Conservation (phyloP, 345 rosid genomes). For the Euphorbia tirucalli region DNA sequence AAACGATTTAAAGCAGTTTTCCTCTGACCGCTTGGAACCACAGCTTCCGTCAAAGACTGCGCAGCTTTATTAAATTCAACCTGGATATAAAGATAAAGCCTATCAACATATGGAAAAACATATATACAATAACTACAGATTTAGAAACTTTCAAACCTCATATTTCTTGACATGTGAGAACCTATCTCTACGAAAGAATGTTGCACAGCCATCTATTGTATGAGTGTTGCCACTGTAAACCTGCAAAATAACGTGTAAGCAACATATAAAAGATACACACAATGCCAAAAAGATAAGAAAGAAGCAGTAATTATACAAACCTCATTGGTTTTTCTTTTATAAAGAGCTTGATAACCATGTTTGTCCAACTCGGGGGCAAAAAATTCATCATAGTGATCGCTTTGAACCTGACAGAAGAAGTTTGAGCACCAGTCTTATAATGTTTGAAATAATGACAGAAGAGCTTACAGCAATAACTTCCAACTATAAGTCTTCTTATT, state of each 20-base stretch:
- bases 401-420: slow-evolving; percentile 69
- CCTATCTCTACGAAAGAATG: slow-evolving; percentile 88
- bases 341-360: slow-evolving; percentile 90
- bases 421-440: not conserved
- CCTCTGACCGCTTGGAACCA: slow-evolving; percentile 76
- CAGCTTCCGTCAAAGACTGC: slow-evolving; percentile 91
- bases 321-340: slow-evolving; percentile 89
- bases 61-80: slow-evolving; percentile 99
- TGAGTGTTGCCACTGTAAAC: slow-evolving; percentile 59
- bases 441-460: not conserved
- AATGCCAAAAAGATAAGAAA: not conserved
- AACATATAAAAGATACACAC: not conserved
- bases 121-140: not conserved
- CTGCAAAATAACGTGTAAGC: slow-evolving; percentile 36
- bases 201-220: slow-evolving; percentile 91
- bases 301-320: slow-evolving; percentile 32
- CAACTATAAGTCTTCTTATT: not conserved
- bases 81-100: slow-evolving; percentile 35
- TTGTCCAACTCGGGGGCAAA: slow-evolving; percentile 92
- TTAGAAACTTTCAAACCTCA: slow-evolving; percentile 52
- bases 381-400: slow-evolving; percentile 85
- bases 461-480: not conserved
- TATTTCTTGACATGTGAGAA: slow-evolving; percentile 98
- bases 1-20: slow-evolving; percentile 80
- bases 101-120: slow-evolving; percentile 20